phyloP scores from a whole-genome alignment of 441 rosid genomes.

The Geranium incanum region DNA sequence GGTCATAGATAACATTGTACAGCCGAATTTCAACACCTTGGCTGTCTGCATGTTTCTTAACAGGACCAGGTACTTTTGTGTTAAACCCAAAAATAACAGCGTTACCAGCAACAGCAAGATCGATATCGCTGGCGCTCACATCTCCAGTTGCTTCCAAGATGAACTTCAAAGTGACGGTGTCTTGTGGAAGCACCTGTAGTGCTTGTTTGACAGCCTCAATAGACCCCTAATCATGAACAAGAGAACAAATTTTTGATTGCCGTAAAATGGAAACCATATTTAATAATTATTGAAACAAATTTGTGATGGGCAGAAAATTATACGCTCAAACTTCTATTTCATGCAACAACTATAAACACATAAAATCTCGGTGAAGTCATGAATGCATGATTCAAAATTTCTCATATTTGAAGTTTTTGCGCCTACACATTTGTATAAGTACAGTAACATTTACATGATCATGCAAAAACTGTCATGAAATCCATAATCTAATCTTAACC shows the following conservation, averaged over 20 bases:
- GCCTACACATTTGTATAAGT: background rate
- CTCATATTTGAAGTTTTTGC: background rate
- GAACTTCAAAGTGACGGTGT: slow-evolving; percentile 78
- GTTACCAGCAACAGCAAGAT: slow-evolving; percentile 84
- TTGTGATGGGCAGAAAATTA: background rate
- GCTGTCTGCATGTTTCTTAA: slow-evolving; percentile 71
- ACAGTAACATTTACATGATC: background rate
- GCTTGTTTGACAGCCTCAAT: slow-evolving; percentile 93
- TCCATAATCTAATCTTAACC: too few relatives aligned
- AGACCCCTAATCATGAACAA: slow-evolving; percentile 65
- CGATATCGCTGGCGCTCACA: slow-evolving; percentile 75
- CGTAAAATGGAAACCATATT: background rate
- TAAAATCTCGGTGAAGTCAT: background rate
- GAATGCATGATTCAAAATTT: background rate
- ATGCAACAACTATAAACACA: too few relatives aligned
- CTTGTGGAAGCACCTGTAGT: slow-evolving; percentile 81
- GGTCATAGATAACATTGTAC: slow-evolving; percentile 89
- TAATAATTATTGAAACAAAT: background rate
- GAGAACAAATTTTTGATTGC: slow-evolving; percentile 14
- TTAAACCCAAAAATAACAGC: slow-evolving; percentile 83
- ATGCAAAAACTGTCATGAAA: too few relatives aligned
- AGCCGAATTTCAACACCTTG: slow-evolving; percentile 89
- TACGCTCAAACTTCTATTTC: background rate
- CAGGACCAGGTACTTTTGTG: slow-evolving; percentile 70
- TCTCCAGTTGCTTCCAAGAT: slow-evolving; percentile 88